Percentiles rank a stretch among this genome's conserved stretches.
phyloP scores from a whole-genome alignment of 371 early-diverging fungal genomes.

The Apophysomyces variabilis region DNA sequence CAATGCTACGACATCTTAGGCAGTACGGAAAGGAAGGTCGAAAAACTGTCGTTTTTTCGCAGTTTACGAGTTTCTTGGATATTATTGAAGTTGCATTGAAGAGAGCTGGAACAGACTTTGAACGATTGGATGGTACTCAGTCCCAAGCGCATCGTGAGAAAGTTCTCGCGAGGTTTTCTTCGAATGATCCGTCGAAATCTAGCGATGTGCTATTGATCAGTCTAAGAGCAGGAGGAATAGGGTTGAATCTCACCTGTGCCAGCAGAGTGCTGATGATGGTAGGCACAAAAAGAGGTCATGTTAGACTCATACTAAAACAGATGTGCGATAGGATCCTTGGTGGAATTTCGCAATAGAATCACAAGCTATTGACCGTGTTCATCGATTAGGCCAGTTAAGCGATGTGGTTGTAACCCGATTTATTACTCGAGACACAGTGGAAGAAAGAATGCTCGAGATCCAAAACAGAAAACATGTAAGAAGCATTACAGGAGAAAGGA shows the following conservation, averaged over 20 bases:
- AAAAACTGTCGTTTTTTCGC: slow-evolving; percentile 83
- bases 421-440: slow-evolving; percentile 60
- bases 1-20: slow-evolving; percentile 55
- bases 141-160: slow-evolving; percentile 62
- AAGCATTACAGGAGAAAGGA: background rate
- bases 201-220: slow-evolving; percentile 77
- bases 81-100: slow-evolving; percentile 64
- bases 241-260: slow-evolving; percentile 86
- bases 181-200: slow-evolving; percentile 29
- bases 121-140: slow-evolving; percentile 75
- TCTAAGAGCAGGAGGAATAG: slow-evolving; percentile 88
- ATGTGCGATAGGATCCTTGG: slow-evolving; percentile 74
- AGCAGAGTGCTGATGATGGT: slow-evolving; percentile 73
- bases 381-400: slow-evolving; percentile 79
- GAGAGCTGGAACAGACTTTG: slow-evolving; percentile 55
- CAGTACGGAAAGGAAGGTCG: slow-evolving; percentile 32
- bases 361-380: slow-evolving; percentile 90
- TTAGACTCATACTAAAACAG: no score
- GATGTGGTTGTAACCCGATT: slow-evolving; percentile 65
- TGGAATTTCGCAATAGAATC: slow-evolving; percentile 84
- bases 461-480: slow-evolving; percentile 62
- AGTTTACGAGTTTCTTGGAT: slow-evolving; percentile 80
- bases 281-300: slow-evolving; percentile 10
- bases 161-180: slow-evolving; percentile 61
- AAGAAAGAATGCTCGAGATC: slow-evolving; percentile 68